Base-by-base conservation (phyloP, 108 stramenopile genomes). In the Chaetoceros tenuissimus region DNA sequence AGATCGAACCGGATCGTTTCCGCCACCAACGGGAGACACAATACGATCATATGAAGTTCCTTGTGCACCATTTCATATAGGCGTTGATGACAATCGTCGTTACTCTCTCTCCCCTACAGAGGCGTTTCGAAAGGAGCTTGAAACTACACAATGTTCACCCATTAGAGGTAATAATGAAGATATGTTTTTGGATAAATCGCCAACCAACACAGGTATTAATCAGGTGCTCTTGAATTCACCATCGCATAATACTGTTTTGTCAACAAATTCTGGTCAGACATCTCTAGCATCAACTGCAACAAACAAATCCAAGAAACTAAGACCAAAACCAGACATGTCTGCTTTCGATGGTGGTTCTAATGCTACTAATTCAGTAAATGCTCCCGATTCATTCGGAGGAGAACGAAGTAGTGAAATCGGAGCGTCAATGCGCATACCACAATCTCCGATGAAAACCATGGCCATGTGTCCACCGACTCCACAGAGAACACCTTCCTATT, bases 271-370 rank as follows among this genome's bases (percentile, higher is more conserved):
- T 21, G 19, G 13, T 19, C 24, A 21, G 17, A 51, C 48, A 19
- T 19, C 31, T 50, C 23, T 62, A 29, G n/a, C n/a, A n/a, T 64
- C 62, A 27, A 52, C 64, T 27, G 57, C 51, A 25, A 75, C 50
- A 46, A 60, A 57, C 25, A 73, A 63, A 30, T 58, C 64, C 3
- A 56, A 74, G 31, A 66, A 73, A 51, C 30, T 74, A 31, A 66
- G 87, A 28, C 87, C 87, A 5, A 89, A 85, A 81, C 87, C 87
- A 0, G 87, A 89, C 52, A 83, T 80, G 48, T 81, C 79, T 8
- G 87, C 87, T 1, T 89, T 89, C 67, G 80, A 82, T 28, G 63
- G 59, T 46, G 67, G 61, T 25, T 23, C 34, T 17, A 20, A 21
- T n/a, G 31, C 61, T 28, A 31, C 44, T 43, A 68, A 60, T 2